A percentile compares a stretch with the other conserved stretches of the same genome.
Evolutionary conservation across 768 basidiomycete species (phyloP).

Genomic region (Lactarius hatsudake): DNA sequence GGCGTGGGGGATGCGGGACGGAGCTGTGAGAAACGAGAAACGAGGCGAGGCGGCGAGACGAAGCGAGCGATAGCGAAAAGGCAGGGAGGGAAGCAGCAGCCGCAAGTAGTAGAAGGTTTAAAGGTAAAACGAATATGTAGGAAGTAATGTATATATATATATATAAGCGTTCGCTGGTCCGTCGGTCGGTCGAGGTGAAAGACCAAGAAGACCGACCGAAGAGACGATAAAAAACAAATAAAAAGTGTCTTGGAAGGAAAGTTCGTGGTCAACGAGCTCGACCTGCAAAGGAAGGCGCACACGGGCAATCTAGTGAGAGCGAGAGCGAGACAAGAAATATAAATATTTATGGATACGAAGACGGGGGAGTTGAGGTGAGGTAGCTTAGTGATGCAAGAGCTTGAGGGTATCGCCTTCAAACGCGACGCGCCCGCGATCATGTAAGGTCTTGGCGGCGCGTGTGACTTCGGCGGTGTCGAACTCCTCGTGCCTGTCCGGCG

Average conservation of each 20-base stretch:
- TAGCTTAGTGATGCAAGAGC: slow-evolving; percentile 3
- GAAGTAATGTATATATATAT: neutral
- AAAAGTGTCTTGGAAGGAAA: neutral
- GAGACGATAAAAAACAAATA: slow-evolving; percentile 2
- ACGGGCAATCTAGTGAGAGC: too few species aligned
- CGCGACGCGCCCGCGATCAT: slow-evolving; percentile 32
- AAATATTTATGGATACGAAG: neutral
- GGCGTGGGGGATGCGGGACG: neutral
- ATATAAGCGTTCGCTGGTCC: slow-evolving; percentile 5
- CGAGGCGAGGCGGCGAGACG: neutral
- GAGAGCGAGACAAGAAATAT: neutral
- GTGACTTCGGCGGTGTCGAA: slow-evolving; percentile 73
- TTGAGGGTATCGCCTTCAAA: slow-evolving; percentile 38
- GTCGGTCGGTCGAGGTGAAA: neutral
- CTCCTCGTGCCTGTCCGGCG: slow-evolving; percentile 76
- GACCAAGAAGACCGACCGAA: neutral
- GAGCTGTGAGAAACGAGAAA: neutral
- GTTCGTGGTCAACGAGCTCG: neutral
- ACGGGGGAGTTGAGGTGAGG: neutral
- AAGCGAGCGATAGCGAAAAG: neutral
- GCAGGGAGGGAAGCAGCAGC: neutral
- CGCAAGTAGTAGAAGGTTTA: neutral
- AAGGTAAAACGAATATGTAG: neutral
- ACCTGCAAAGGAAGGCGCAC: too few species aligned
- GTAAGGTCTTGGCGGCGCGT: slow-evolving; percentile 34